These are phyloP conservation scores for Yarrowia bubula DNA, from an alignment of 805 yeast species.

Conservation along the genomic window DNA sequence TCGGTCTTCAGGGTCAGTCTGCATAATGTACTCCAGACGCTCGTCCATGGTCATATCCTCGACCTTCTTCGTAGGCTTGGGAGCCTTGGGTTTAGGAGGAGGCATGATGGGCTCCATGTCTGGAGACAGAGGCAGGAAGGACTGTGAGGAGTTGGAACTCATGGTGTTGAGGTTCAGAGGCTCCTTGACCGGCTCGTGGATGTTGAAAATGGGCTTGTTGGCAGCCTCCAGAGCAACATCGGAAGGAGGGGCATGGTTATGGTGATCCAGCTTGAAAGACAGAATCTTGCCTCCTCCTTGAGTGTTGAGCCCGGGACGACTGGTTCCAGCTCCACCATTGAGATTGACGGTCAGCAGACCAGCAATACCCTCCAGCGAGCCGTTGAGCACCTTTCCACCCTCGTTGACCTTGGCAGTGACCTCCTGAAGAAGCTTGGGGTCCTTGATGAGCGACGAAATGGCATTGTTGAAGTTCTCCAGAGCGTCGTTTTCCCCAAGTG, in stretches of 20 bases:
- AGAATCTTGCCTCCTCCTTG: conserved; percentile 19
- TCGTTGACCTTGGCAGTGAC: conserved; percentile 32
- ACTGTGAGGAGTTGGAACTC: not conserved
- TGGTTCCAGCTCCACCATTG: not conserved
- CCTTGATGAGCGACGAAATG: conserved; percentile 34
- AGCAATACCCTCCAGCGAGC: conserved; percentile 22
- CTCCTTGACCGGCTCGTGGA: conserved; percentile 20
- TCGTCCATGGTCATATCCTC: conserved; percentile 25
- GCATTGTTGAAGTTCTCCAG: conserved; percentile 33
- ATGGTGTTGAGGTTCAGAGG: not conserved
- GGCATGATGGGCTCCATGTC: conserved; percentile 9
- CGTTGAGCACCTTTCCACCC: conserved; percentile 18
- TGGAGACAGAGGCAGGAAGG: conserved; percentile 10
- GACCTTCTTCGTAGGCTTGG: conserved; percentile 22
- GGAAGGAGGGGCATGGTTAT: not conserved
- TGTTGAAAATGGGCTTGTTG: conserved; percentile 22
- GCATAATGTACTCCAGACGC: conserved; percentile 24
- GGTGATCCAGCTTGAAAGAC: conserved; percentile 26
- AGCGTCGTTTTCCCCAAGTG: conserved; percentile 33
- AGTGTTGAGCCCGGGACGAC: not conserved
- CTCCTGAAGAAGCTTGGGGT: conserved; percentile 34
- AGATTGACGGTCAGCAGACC: conserved; percentile 18
- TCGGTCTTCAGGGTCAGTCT: conserved; percentile 25
- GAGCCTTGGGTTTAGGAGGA: conserved; percentile 12
- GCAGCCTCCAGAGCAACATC: conserved; percentile 16